Percentiles rank a stretch among this genome's conserved stretches.
Evolutionary conservation across 202 grass and related monocot species (phyloP).

Genomic region (Eragrostis tef): DNA sequence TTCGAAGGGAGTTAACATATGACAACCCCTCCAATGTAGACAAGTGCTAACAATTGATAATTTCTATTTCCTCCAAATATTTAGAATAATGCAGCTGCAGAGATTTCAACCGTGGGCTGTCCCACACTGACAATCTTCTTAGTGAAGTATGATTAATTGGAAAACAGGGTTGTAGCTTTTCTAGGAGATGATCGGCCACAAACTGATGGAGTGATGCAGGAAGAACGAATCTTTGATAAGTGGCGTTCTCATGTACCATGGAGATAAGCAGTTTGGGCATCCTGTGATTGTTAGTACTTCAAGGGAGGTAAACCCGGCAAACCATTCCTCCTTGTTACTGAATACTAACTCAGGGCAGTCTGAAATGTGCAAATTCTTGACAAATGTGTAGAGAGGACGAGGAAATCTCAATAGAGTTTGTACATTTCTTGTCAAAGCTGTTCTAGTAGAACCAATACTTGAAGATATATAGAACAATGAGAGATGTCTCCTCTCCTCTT

Average conservation of each 20-base stretch:
- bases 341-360: not conserved
- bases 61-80: not conserved
- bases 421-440: not conserved
- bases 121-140: not conserved
- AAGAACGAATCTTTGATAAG: not conserved
- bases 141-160: not conserved
- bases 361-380: not conserved
- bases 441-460: not conserved
- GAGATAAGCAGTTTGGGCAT: not conserved
- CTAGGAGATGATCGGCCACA: not conserved
- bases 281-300: fast-evolving
- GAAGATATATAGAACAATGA: not conserved
- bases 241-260: not conserved
- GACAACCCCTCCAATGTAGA: not conserved
- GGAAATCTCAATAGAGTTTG: not conserved
- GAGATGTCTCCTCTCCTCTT: not conserved
- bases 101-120: not conserved
- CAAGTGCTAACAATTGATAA: not conserved
- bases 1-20: not conserved
- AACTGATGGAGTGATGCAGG: not conserved
- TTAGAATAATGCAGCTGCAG: not conserved
- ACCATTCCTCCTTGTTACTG: not conserved
- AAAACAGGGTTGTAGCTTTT: not conserved
- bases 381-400: not conserved
- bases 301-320: not conserved